Conservation (phyloP, 106 monocot genomes). For the Triglochin maritima region DNA sequence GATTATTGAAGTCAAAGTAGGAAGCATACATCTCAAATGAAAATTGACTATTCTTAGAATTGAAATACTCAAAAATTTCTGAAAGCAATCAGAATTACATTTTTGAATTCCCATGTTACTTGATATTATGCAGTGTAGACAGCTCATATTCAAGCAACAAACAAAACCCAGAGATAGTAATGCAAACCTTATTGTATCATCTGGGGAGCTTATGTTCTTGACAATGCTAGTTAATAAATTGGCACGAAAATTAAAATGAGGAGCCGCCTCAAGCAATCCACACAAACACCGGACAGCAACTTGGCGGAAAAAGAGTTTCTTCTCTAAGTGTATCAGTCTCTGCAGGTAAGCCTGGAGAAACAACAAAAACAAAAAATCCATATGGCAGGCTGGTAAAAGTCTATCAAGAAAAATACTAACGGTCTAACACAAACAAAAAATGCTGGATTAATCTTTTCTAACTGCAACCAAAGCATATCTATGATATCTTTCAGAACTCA, state of each 20-base stretch:
- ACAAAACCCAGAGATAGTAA: not conserved
- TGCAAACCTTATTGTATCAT: constrained; percentile 70
- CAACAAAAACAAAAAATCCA: not conserved
- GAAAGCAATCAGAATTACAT: no score
- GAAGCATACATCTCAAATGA: not conserved
- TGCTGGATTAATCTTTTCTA: not conserved
- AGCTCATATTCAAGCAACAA: not conserved
- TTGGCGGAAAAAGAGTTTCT: constrained; percentile 31
- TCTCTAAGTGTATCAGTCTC: constrained; percentile 53
- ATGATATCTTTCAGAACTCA: no score
- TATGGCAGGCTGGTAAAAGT: not conserved
- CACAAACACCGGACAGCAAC: constrained; percentile 82
- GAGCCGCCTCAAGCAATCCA: constrained; percentile 58
- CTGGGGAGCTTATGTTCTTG: constrained; percentile 66
- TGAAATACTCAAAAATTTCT: no score
- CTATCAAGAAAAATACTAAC: not conserved
- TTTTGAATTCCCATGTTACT: no score
- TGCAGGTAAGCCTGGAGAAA: constrained; percentile 54
- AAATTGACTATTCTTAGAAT: no score
- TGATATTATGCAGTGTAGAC: not conserved
- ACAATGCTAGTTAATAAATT: constrained; percentile 44
- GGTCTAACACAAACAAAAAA: not conserved
- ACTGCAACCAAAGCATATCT: no score
- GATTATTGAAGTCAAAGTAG: not conserved
- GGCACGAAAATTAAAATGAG: constrained; percentile 83